Base-by-base conservation (phyloP, 257 asterid species). In the Ehretia macrophylla region DNA sequence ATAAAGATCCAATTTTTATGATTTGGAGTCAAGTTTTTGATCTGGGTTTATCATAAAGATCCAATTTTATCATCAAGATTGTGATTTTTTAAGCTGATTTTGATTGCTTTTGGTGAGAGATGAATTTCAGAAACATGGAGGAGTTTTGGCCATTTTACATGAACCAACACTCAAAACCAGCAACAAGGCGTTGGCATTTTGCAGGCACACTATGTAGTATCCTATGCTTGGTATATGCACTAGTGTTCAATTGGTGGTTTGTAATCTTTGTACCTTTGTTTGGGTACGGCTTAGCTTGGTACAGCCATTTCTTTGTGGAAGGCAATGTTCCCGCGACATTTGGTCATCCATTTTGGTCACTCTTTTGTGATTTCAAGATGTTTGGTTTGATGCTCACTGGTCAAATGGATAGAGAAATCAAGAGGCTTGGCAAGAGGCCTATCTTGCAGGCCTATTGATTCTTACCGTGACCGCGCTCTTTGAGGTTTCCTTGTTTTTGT, bases 381-480 rank as follows among this genome's bases (percentile, higher is more conserved):
- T 93, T 93, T 74, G 99, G 96, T 8, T 74, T 93, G 68, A 93
- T 93, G 96, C 82, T 93, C 44, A 89, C 90, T 63, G 99, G 97
- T 9, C 81, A 83, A 69, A 74, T 93, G 90, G 99, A 93, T 71
- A 79, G 83, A 56, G 99, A 93, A 78, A 93, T 93, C 88, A 93
- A 89, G 85, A 86, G 96, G 84, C 97, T 93, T 38, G 99, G 99
- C 1, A 89, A 93, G 75, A 86, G 97, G 82, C 99, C 99, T 51
- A 70, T 85, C 57, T 75, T 89, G 71, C 99, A 84, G 65, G 79
- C 79, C 12, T 84, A 84, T 65, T 90, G 63, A 66, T 59, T 20
- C 14, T 37, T 10, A 40, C 0, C 18, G 32, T 19, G 16, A n/a
- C n/a, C n/a, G 56, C 18, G 46, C 38, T 50, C 8, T 66, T 47